phyloP scores from a whole-genome alignment of 2,329 filamentous ascomycete species.

The Fusarium sp. region DNA sequence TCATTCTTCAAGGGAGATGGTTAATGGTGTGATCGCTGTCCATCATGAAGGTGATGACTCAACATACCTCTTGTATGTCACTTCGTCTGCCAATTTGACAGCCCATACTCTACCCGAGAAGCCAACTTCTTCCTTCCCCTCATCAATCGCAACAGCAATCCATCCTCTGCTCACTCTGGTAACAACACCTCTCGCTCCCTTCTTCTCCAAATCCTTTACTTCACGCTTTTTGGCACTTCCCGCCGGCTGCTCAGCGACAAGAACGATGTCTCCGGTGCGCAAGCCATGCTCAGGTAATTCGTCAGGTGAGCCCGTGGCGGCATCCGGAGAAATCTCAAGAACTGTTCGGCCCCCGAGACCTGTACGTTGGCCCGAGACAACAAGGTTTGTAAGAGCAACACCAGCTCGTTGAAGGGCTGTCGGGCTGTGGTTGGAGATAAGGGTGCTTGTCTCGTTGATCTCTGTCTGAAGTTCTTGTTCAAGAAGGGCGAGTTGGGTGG shows the following conservation, averaged over 20 bases:
- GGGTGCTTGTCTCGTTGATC: slow-evolving; percentile 72
- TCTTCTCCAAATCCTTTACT: slow-evolving; percentile 74
- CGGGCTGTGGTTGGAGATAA: slow-evolving; percentile 75
- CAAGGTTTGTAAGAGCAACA: slow-evolving; percentile 81
- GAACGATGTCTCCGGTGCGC: slow-evolving; percentile 80
- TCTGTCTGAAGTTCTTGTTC: slow-evolving; percentile 77
- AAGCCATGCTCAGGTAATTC: slow-evolving; percentile 79
- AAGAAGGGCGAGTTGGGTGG: slow-evolving; percentile 76
- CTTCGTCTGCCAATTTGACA: slow-evolving; percentile 74
- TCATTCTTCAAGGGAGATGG: slow-evolving; percentile 61
- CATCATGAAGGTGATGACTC: not conserved
- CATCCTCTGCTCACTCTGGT: slow-evolving; percentile 67
- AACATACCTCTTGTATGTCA: slow-evolving; percentile 67
- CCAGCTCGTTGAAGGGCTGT: slow-evolving; percentile 77
- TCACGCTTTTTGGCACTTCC: slow-evolving; percentile 78
- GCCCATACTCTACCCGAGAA: slow-evolving; percentile 66
- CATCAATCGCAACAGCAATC: slow-evolving; percentile 76
- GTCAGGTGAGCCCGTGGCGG: slow-evolving; percentile 65
- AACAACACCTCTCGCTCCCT: slow-evolving; percentile 76
- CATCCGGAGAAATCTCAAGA: slow-evolving; percentile 79
- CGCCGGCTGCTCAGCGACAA: slow-evolving; percentile 78
- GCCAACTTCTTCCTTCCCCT: slow-evolving; percentile 62
- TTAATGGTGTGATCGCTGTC: not conserved
- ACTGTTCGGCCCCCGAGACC: slow-evolving; percentile 93
- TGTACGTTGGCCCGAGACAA: slow-evolving; percentile 79